These are phyloP conservation scores for Populus davidiana DNA, from an alignment of 345 rosid genomes.

Conservation along the genomic window DNA sequence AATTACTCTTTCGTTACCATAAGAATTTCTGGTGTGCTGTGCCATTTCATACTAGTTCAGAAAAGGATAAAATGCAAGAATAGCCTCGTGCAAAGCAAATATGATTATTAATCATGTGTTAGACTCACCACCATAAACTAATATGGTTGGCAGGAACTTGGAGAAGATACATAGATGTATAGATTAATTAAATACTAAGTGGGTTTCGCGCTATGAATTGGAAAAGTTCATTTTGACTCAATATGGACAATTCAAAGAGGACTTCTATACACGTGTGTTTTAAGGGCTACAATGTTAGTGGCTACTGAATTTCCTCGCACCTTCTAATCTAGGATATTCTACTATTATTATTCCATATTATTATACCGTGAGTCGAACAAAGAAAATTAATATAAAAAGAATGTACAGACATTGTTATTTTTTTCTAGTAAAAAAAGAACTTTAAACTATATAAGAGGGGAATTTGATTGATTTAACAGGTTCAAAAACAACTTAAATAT, in stretches of 20 bases:
- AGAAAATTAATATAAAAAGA: no score
- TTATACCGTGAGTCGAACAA: no score
- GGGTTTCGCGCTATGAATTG: not conserved
- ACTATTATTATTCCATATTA: no score
- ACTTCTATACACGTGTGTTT: not conserved
- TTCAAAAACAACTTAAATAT: no score
- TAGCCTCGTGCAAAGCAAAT: not conserved
- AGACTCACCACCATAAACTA: no score
- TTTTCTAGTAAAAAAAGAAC: no score
- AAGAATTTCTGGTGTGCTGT: no score
- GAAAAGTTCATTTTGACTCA: not conserved
- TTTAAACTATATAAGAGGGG: no score
- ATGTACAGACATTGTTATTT: no score
- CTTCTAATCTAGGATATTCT: not conserved
- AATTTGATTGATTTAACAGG: no score
- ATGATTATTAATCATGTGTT: not conserved
- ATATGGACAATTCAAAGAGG: not conserved
- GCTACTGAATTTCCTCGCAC: not conserved
- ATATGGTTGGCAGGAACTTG: not conserved
- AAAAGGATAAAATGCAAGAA: not conserved
- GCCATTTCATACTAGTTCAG: not conserved
- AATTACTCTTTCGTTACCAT: no score
- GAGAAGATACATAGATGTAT: not conserved
- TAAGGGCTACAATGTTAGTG: not conserved
- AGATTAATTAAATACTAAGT: not conserved